A percentile compares a stretch with the other conserved stretches of the same genome.
phyloP scores from a whole-genome alignment of 495 filamentous ascomycete species.

The Penicillium dipodomyicola region DNA sequence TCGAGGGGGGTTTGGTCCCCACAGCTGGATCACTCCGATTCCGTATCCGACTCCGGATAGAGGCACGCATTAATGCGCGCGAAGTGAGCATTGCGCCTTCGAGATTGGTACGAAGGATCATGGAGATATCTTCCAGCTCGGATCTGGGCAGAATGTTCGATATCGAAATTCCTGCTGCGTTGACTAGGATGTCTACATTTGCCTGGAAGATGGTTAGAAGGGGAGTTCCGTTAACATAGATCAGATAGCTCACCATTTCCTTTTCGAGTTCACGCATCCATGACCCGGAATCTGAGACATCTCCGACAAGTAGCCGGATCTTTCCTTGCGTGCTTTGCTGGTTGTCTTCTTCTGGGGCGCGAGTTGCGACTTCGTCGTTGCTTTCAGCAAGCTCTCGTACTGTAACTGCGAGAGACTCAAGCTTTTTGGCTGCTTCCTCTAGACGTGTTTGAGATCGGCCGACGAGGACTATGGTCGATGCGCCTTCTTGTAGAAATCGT shows the following conservation, averaged over 20 bases:
- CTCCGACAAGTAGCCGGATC: constrained; percentile 43
- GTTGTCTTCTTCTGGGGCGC: constrained; percentile 21
- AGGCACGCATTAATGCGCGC: constrained; percentile 49
- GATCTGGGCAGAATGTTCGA: constrained; percentile 54
- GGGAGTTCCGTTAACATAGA: not conserved
- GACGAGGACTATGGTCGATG: constrained; percentile 53
- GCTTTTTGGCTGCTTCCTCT: constrained; percentile 26
- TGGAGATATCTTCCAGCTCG: constrained; percentile 37
- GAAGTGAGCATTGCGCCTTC: constrained; percentile 67
- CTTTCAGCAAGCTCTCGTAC: constrained; percentile 1
- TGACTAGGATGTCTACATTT: constrained; percentile 65
- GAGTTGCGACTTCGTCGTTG: constrained; percentile 14
- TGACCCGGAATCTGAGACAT: constrained; percentile 42
- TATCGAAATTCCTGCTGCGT: constrained; percentile 70
- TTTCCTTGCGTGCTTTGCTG: constrained; percentile 11
- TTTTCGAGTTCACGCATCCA: constrained; percentile 48
- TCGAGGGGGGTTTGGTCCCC: constrained; percentile 23
- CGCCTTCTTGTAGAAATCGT: constrained; percentile 63
- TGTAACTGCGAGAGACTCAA: constrained; percentile 8
- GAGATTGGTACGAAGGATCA: constrained; percentile 65
- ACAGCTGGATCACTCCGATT: constrained; percentile 20
- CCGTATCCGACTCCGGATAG: constrained; percentile 37
- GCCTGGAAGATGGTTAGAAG: constrained; percentile 22
- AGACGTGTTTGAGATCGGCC: constrained; percentile 46
- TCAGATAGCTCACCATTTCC: constrained; percentile 35